phyloP scores from a whole-genome alignment of 2,329 filamentous ascomycete genomes.

The Apiospora arundinis region DNA sequence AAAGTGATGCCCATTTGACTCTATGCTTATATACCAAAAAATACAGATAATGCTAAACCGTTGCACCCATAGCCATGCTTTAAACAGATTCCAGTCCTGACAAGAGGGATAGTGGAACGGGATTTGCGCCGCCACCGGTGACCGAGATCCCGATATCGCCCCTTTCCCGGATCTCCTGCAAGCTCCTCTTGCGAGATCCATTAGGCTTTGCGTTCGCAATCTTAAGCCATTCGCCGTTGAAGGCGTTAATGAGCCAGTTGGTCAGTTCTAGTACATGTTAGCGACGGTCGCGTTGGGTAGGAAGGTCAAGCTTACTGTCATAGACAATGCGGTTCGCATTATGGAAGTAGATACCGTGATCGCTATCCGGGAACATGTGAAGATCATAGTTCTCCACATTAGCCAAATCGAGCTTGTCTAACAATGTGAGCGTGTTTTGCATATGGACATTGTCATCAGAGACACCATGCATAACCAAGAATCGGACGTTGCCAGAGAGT shows the following conservation, averaged over 20 bases:
- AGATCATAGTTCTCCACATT: constrained; percentile 94
- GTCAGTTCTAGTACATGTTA: constrained; percentile 67
- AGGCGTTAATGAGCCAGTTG: constrained; percentile 95
- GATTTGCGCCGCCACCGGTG: not conserved
- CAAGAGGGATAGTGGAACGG: constrained; percentile 1
- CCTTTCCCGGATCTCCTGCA: constrained; percentile 31
- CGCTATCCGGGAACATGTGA: constrained; percentile 94
- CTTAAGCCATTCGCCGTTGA: constrained; percentile 93
- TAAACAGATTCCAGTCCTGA: constrained; percentile 7
- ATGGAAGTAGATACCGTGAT: constrained; percentile 95
- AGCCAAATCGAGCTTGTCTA: constrained; percentile 84
- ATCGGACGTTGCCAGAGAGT: constrained; percentile 78
- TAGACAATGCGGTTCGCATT: constrained; percentile 91
- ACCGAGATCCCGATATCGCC: constrained; percentile 24
- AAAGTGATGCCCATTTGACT: not conserved
- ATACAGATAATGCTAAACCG: not conserved
- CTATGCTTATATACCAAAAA: not conserved
- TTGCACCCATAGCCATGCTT: not conserved
- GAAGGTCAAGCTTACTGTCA: constrained; percentile 72
- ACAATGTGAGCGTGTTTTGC: constrained; percentile 86
- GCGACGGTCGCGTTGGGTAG: constrained; percentile 29
- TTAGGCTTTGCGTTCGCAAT: constrained; percentile 55
- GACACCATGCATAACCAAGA: constrained; percentile 95
- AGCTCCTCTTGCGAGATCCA: constrained; percentile 31
- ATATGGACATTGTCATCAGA: constrained; percentile 98